phyloP scores from a whole-genome alignment of 1,139 yeast genomes.

The Debaryomyces robertsiae region DNA sequence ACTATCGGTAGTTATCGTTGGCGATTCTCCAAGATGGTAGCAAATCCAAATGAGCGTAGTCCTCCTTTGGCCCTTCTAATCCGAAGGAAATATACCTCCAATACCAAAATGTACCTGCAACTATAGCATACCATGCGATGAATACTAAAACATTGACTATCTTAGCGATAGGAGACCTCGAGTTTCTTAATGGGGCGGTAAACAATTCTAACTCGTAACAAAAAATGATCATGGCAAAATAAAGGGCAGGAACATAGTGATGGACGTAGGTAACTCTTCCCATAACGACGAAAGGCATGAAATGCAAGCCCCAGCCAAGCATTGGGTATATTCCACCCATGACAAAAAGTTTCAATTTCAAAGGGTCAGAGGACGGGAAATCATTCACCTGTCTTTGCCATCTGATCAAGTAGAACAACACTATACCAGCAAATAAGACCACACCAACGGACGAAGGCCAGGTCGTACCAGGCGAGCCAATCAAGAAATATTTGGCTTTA shows the following conservation, averaged over 20 bases:
- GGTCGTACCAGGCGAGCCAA: slow-evolving; percentile 93
- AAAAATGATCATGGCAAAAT: slow-evolving; percentile 86
- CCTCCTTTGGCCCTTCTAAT: slow-evolving; percentile 75
- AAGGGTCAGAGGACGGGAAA: slow-evolving; percentile 46
- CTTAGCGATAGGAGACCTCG: slow-evolving; percentile 27
- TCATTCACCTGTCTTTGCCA: slow-evolving; percentile 93
- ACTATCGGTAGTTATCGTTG: slow-evolving; percentile 34
- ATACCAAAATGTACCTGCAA: slow-evolving; percentile 68
- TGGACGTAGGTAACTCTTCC: slow-evolving; percentile 97
- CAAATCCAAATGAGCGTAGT: slow-evolving; percentile 75
- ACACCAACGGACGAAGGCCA: slow-evolving; percentile 87
- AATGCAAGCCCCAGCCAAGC: slow-evolving; percentile 95
- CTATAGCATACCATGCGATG: slow-evolving; percentile 52
- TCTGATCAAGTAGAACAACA: slow-evolving; percentile 66
- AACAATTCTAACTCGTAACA: slow-evolving; percentile 73
- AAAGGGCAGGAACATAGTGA: slow-evolving; percentile 94
- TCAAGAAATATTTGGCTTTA: slow-evolving; percentile 77
- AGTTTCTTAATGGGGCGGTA: slow-evolving; percentile 45
- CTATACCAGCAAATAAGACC: slow-evolving; percentile 57
- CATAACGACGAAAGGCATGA: slow-evolving; percentile 87
- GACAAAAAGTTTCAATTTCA: slow-evolving; percentile 37
- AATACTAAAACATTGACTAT: slow-evolving; percentile 38
- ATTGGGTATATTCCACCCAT: slow-evolving; percentile 92
- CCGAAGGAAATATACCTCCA: slow-evolving; percentile 86
- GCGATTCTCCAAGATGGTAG: slow-evolving; percentile 69